Base-by-base conservation (phyloP, 768 basidiomycete species). In the Collybia sp. region DNA sequence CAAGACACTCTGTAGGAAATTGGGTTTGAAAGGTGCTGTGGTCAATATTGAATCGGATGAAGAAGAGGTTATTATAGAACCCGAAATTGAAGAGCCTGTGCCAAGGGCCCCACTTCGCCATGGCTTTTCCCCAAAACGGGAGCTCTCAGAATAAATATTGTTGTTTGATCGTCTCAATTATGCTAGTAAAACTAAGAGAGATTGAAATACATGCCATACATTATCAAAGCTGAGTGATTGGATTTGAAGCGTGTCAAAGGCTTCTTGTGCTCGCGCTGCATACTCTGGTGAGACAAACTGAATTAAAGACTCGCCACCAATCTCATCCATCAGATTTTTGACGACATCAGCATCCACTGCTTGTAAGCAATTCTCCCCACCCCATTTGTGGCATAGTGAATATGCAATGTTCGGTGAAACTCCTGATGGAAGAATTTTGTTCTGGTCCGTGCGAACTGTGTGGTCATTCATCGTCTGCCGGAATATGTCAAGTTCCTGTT, bases 181-280 rank as follows among this genome's bases (percentile, higher is more conserved):
- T 34, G 33, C 60, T 55, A 62, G 16, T 56, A 44, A 47, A 55
- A 57, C 25, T 53, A 31, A 12, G 55, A 41, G 2, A 53, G 45
- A 15, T 31, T 35, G 19, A 20, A 54, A 54, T 19, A 52, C 46
- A 46, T 48, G 35, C 53, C 52, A 54, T 13, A 54, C 52, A 50
- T 54, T 54, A 6, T 49, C 33, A 13, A 53, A 50, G 4, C 39
- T 53, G 15, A 54, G 40, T 8, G 41, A 44, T 12, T 25, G 16
- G 18, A 54, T 19, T 10, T 34, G 34, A 16, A 54, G 38, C 10
- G 31, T 35, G 39, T 43, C 45, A 39, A 41, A 54, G 12, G 40
- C 53, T 17, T 19, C 35, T 34, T 53, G 36, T 30, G 49, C 48
- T 18, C 34, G 50, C 16, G 12, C 25, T 44, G 48, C 30, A 44